Conservation (phyloP, 139 green algal genomes). For the Chlamydomonas applanata region DNA sequence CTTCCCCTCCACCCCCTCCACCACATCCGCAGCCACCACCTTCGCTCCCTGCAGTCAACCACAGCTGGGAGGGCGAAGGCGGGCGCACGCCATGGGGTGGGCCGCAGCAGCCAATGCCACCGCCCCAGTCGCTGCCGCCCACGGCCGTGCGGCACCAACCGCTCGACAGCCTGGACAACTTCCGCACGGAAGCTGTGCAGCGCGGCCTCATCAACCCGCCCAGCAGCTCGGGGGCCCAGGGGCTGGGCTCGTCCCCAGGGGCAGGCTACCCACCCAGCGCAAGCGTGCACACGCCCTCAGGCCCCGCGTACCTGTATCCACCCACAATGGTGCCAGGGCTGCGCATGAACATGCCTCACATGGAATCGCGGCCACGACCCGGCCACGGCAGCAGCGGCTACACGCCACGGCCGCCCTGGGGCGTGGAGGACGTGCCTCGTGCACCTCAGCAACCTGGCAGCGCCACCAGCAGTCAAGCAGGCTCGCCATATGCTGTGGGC, state of each 20-base stretch:
- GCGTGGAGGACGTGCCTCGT: not conserved
- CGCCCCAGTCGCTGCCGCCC: not conserved
- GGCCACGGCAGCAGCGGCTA: not conserved
- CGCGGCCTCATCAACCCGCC: not conserved
- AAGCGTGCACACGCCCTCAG: not conserved
- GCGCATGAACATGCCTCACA: conserved; percentile 2
- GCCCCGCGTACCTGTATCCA: not conserved
- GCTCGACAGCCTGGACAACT: conserved; percentile 4
- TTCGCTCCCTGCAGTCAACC: not conserved
- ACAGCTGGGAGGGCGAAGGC: not conserved
- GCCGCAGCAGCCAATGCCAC: not conserved
- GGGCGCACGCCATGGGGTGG: no score
- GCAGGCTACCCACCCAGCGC: not conserved
- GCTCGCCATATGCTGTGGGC: not conserved
- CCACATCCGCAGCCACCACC: not conserved
- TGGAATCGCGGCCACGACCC: no score
- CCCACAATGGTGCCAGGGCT: not conserved
- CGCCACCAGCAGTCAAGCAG: not conserved
- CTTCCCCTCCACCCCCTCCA: not conserved
- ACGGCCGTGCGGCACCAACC: not conserved
- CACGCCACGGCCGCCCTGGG: not conserved
- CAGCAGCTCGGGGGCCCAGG: no score
- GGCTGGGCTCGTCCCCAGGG: no score
- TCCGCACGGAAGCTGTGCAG: not conserved
- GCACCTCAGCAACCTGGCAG: not conserved